Percentiles rank a stretch among this genome's conserved stretches.
These are phyloP conservation scores for Penicillium samsonianum DNA, from an alignment of 495 filamentous ascomycete genomes.

Conservation along the genomic window DNA sequence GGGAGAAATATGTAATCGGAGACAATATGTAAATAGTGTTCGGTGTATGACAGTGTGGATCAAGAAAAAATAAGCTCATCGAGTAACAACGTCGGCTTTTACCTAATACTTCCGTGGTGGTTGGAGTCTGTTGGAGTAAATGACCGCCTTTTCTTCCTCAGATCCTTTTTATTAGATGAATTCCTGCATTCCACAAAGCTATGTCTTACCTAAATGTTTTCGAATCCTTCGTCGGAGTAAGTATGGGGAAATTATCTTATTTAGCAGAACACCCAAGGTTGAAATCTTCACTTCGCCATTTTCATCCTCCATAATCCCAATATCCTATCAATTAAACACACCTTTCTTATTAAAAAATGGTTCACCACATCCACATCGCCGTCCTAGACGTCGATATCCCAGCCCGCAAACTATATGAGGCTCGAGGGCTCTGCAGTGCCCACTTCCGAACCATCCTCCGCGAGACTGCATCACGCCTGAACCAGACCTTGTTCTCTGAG, in stretches of 20 bases:
- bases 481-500: conserved; percentile 15
- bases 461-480: conserved; percentile 31
- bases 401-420: conserved; percentile 31
- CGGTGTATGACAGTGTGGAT: background rate
- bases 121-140: conserved; percentile 28
- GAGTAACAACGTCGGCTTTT: conserved; percentile 21
- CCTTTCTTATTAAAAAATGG: conserved; percentile 19
- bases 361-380: conserved; percentile 35
- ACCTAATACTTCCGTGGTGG: conserved; percentile 24
- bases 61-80: conserved; percentile 24
- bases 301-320: background rate
- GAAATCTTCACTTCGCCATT: conserved; percentile 4
- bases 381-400: conserved; percentile 40
- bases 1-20: background rate
- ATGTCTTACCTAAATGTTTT: conserved; percentile 9
- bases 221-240: background rate
- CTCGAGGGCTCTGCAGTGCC: conserved; percentile 36
- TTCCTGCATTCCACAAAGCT: background rate
- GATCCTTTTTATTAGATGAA: conserved; percentile 16
- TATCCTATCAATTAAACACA: background rate
- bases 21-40: background rate
- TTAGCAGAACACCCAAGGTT: background rate
- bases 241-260: conserved; percentile 8
- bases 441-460: conserved; percentile 37
- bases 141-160: conserved; percentile 9